Evolutionary conservation across 495 filamentous ascomycete species (phyloP), one percentile per base, ranked within the genome.

Genomic region (Xylaria scruposa): DNA sequence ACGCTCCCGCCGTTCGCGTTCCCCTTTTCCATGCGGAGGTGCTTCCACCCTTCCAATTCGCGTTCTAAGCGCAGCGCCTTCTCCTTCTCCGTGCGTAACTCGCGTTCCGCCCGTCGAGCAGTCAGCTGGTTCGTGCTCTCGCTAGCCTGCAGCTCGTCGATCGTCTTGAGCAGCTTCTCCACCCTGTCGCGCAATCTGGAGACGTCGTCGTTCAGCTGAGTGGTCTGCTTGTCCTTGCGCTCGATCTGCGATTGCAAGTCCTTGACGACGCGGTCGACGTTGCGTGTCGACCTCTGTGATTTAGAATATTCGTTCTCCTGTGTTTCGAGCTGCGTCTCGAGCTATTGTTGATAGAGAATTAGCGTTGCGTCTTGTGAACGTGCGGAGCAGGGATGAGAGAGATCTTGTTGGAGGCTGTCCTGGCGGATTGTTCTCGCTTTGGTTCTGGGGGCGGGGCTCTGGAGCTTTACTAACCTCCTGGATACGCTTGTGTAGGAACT

Each of bases 181-280:
- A 93, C 88, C 82, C 95, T 97, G 78, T 98, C 96, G 51, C 96
- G 93, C 74, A 91, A 87, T 74, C 94, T 92, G 64, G 83, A 83
- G 59, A 98, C 83, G 70, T 98, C 96, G 40, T 97, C 94, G 73
- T 87, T 85, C 21, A 98, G 86, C 78, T 95, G 92, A 3, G 81
- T 74, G 70, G 93, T 91, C 62, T 91, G 89, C 81, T 97, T 98
- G 56, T 98, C 97, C 54, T 93, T 91, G 70, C 96, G 91, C 19
- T 97, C 93, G 76, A 99, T 92, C 81, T 98, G 96, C 15, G 90
- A 87, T 81, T 98, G 92, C 17, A 99, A 88, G 80, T 98, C 97
- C 76, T 94, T 93, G 72, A 99, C 94, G 1, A 91, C 95, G 68
- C 96, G 94, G 81, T 99, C 96, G 56, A 98, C 91, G 78, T 97